Percentiles rank a stretch among this genome's conserved stretches.
These are phyloP conservation scores for Ustilago trichophora DNA, from an alignment of 1,284 basidiomycete species.

Conservation along the genomic window DNA sequence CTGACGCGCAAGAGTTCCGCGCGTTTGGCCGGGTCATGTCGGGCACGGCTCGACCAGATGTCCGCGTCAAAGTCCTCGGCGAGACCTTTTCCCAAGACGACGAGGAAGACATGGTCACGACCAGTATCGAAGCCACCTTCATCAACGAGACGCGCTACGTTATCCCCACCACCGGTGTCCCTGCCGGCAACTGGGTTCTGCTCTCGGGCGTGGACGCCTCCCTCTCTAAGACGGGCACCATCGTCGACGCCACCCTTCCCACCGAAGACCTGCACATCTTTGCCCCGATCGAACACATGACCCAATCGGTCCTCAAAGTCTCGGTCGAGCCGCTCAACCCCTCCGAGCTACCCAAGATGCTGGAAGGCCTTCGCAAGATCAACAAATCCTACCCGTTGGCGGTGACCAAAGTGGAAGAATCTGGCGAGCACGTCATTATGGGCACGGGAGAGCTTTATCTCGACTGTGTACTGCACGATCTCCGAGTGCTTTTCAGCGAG, in stretches of 20 bases:
- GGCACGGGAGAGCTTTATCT: slow-evolving; percentile 97
- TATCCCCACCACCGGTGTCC: slow-evolving; percentile 84
- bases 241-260: slow-evolving; percentile 67
- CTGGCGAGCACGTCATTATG: slow-evolving; percentile 94
- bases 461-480: slow-evolving; percentile 95
- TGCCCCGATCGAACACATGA: slow-evolving; percentile 92
- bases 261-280: slow-evolving; percentile 89
- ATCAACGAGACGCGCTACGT: slow-evolving; percentile 92
- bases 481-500: slow-evolving; percentile 90
- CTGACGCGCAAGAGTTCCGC: slow-evolving; percentile 92
- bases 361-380: slow-evolving; percentile 92
- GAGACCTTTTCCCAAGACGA: slow-evolving; percentile 97
- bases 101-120: slow-evolving; percentile 95
- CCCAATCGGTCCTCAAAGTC: slow-evolving; percentile 96
- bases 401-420: slow-evolving; percentile 96
- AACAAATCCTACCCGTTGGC: slow-evolving; percentile 97
- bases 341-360: slow-evolving; percentile 97
- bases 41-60: slow-evolving; percentile 84
- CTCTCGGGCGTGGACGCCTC: slow-evolving; percentile 92
- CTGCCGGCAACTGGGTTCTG: slow-evolving; percentile 91
- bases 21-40: slow-evolving; percentile 94
- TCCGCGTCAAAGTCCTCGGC: slow-evolving; percentile 91
- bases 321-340: slow-evolving; percentile 98
- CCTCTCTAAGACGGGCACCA: slow-evolving; percentile 92
- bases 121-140: slow-evolving; percentile 86